A percentile compares a stretch with the other conserved stretches of the same genome.
Evolutionary conservation across 352 stramenopile genomes (phyloP).

Genomic region (Pythium coloratum): DNA sequence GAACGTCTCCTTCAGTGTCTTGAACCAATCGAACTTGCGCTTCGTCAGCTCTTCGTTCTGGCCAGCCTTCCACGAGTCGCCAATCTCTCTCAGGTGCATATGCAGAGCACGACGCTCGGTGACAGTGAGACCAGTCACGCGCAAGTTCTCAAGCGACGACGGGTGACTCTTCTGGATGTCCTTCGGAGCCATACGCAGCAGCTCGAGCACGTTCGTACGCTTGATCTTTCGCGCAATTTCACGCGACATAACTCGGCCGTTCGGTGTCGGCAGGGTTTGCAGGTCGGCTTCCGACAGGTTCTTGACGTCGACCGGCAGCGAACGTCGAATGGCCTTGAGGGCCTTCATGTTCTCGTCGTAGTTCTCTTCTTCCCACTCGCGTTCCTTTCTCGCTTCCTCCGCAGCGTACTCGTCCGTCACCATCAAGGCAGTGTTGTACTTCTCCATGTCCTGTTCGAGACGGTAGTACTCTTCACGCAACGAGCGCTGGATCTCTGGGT

Average conservation of each 20-base stretch:
- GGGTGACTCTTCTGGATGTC: slow-evolving; percentile 90
- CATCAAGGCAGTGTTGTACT: slow-evolving; percentile 92
- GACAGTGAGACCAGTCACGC: slow-evolving; percentile 89
- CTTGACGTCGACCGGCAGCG: slow-evolving; percentile 93
- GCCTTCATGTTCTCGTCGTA: slow-evolving; percentile 84
- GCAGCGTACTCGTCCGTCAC: slow-evolving; percentile 92
- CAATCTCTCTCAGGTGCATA: slow-evolving; percentile 84
- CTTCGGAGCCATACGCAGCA: slow-evolving; percentile 83
- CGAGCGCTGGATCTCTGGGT: slow-evolving; percentile 75
- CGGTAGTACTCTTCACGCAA: slow-evolving; percentile 92
- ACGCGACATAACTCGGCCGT: slow-evolving; percentile 72
- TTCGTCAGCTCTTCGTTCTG: slow-evolving; percentile 92
- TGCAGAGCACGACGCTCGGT: slow-evolving; percentile 90
- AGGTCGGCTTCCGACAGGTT: slow-evolving; percentile 89
- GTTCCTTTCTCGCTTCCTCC: slow-evolving; percentile 89
- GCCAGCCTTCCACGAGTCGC: slow-evolving; percentile 84
- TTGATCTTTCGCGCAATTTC: slow-evolving; percentile 91
- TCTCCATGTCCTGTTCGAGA: slow-evolving; percentile 93
- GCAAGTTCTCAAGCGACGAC: slow-evolving; percentile 88
- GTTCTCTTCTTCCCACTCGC: slow-evolving; percentile 92
- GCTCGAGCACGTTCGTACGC: slow-evolving; percentile 90
- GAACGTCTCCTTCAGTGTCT: slow-evolving; percentile 90
- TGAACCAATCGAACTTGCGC: slow-evolving; percentile 92
- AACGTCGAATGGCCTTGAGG: slow-evolving; percentile 86
- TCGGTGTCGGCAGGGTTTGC: slow-evolving; percentile 61